phyloP scores from a whole-genome alignment of 23 red algal species.

The Gracilaria caudata region DNA sequence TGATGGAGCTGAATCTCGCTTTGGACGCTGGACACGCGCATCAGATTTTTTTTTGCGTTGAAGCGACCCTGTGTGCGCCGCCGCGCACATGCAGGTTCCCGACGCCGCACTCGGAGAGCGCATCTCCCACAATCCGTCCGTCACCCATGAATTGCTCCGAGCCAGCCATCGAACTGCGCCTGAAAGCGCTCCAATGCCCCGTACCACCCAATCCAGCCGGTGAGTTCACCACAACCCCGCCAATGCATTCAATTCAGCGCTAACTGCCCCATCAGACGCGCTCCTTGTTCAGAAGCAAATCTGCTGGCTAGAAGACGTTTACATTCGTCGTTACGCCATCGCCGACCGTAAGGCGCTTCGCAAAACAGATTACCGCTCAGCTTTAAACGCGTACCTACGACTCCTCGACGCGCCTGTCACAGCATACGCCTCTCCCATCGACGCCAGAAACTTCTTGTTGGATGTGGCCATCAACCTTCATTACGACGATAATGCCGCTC shows the following conservation, averaged over 20 bases:
- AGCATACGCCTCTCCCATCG: background rate
- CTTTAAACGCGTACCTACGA: slow-evolving; percentile 29
- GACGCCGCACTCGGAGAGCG: too few species aligned
- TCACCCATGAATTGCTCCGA: slow-evolving; percentile 39
- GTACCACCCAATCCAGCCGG: slow-evolving; percentile 23
- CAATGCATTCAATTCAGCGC: background rate
- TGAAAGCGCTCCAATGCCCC: slow-evolving; percentile 45
- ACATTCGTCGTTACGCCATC: slow-evolving; percentile 45
- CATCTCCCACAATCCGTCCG: background rate
- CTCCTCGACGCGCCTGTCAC: slow-evolving; percentile 20
- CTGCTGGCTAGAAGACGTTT: slow-evolving; percentile 53
- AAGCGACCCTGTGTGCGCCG: too few species aligned
- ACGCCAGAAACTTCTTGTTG: slow-evolving; percentile 11
- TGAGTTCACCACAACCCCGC: background rate
- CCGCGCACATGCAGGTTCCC: too few species aligned
- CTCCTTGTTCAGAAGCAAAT: slow-evolving; percentile 53
- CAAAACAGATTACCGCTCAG: slow-evolving; percentile 5
- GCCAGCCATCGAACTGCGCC: slow-evolving; percentile 35
- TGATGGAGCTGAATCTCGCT: too few species aligned
- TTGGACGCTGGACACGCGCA: background rate
- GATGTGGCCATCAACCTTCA: slow-evolving; percentile 44
- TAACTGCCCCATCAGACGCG: slow-evolving; percentile 21
- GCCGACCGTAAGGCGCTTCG: slow-evolving; percentile 12
- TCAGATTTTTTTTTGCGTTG: background rate
- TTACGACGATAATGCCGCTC: slow-evolving; percentile 31